Base-by-base conservation (phyloP, 208 protist species). In the Leishmania amazonensis region DNA sequence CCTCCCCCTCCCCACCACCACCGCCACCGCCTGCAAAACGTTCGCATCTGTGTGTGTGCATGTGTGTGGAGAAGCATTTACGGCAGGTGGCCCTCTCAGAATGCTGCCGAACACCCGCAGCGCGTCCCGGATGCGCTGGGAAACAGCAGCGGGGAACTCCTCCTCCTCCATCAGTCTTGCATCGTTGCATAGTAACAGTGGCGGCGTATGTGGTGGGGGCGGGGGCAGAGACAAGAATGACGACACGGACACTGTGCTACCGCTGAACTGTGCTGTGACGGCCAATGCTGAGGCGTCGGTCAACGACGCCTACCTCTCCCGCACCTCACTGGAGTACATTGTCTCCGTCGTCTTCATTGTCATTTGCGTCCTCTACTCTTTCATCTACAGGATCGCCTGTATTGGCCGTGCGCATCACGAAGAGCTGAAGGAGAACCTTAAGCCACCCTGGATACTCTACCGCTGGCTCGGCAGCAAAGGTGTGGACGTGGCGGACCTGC, bases 401-500 rank as follows among this genome's bases (percentile, higher is more conserved):
- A 65, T 91, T 21, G 87, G 88, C n/a, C n/a, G 58, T 19, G 80
- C 73, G 7, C 62, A 90, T 57, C 60, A 86, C 76, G 80, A 85
- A 4, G 79, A 82, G 8, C 76, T 95, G 9, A 79, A 88, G 65
- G 47, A 31, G 3, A 87, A 90, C 31, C 75, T 93, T 7, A 9
- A 58, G 0, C 79, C 78, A 3, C 89, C 93, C 24, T 94, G 87
- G 88, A 42, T 74, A 7, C 77, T 81, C 4, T 96, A 92, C 75
- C 65, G 75, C 38, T 89, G 80, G 81, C 64, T 96, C 1, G 89
- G 89, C 51, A 95, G 91, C 67, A 75, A 79, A 11, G 93, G 91
- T 17, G 86, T 94, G 38, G 93, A 94, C 70, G 78, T 92, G 15
- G 86, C 86, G 38, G 93, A 96, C 74, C 15, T 62, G 75, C 93